Percentiles rank a stretch among this genome's conserved stretches.
Evolutionary conservation across 495 filamentous ascomycete species (phyloP).

Genomic region (Evernia prunastri): DNA sequence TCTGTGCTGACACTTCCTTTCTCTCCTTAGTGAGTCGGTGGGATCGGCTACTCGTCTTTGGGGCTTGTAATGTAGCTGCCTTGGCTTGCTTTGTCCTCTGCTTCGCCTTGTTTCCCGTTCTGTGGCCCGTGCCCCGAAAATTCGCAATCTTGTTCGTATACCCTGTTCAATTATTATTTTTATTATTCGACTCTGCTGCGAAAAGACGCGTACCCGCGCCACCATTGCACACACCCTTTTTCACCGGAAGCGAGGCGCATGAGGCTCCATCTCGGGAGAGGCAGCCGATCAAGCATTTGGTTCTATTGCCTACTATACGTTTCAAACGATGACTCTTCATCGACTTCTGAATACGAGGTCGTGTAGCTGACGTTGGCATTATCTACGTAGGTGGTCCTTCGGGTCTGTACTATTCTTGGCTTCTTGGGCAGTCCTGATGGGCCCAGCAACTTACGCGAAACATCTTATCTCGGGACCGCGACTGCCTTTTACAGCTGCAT

Average conservation of each 20-base stretch:
- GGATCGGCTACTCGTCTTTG: slow-evolving; percentile 91
- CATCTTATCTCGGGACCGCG: slow-evolving; percentile 81
- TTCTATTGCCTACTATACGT: slow-evolving; percentile 18
- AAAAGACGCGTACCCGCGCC: slow-evolving; percentile 19
- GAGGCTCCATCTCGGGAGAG: slow-evolving; percentile 21
- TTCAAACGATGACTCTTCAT: slow-evolving; percentile 14
- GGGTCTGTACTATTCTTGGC: slow-evolving; percentile 84
- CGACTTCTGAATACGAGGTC: slow-evolving; percentile 17
- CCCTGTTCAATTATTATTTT: slow-evolving; percentile 24
- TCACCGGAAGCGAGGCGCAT: slow-evolving; percentile 4
- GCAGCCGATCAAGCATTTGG: slow-evolving; percentile 15
- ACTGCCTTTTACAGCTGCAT: slow-evolving; percentile 90
- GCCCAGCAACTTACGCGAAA: slow-evolving; percentile 69
- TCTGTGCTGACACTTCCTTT: slow-evolving; percentile 23
- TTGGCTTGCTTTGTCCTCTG: slow-evolving; percentile 86
- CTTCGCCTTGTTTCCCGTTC: slow-evolving; percentile 79
- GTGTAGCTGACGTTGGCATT: slow-evolving; percentile 23
- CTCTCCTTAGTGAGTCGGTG: slow-evolving; percentile 75
- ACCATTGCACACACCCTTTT: slow-evolving; percentile 7
- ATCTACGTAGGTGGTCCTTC: slow-evolving; percentile 72
- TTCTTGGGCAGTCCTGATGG: slow-evolving; percentile 93
- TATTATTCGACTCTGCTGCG: slow-evolving; percentile 23
- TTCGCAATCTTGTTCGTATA: slow-evolving; percentile 90
- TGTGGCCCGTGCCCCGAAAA: slow-evolving; percentile 75
- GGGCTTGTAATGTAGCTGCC: slow-evolving; percentile 84